Percentiles rank a stretch among this genome's conserved stretches.
Conservation (phyloP, 1,284 basidiomycete genomes). For the Sanghuangporus weigelae region DNA sequence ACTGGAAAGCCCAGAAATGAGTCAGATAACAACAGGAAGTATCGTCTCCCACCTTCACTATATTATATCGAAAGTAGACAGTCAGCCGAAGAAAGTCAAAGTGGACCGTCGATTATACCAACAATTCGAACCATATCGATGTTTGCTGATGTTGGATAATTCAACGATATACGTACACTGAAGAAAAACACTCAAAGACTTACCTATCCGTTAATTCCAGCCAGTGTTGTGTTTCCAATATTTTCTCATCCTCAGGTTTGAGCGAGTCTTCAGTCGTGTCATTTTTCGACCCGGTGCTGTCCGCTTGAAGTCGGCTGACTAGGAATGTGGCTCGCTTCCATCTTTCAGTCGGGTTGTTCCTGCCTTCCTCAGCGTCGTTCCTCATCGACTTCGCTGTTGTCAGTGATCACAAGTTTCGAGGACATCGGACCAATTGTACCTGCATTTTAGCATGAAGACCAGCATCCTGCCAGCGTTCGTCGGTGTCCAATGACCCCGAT, state of each 20-base stretch:
- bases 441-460: slow-evolving; percentile 34
- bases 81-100: slow-evolving; percentile 2
- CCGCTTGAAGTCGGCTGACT: slow-evolving; percentile 38
- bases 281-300: slow-evolving; percentile 32
- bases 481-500: slow-evolving; percentile 28
- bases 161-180: neutral
- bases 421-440: slow-evolving; percentile 24
- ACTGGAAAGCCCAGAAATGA: slow-evolving; percentile 33
- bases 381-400: slow-evolving; percentile 31
- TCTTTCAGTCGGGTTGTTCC: slow-evolving; percentile 38
- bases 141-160: slow-evolving; percentile 38
- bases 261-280: slow-evolving; percentile 24
- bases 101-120: slow-evolving; percentile 23
- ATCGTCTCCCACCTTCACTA: slow-evolving; percentile 33
- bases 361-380: slow-evolving; percentile 36
- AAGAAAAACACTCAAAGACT: slow-evolving; percentile 14
- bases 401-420: neutral
- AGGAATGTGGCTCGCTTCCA: slow-evolving; percentile 45
- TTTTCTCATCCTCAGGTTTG: slow-evolving; percentile 35
- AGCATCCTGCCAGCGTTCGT: slow-evolving; percentile 42
- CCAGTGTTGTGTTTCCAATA: slow-evolving; percentile 57
- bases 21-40: neutral
- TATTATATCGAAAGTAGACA: neutral
- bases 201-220: slow-evolving; percentile 62
- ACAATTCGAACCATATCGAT: slow-evolving; percentile 65